Conservation (phyloP, 768 basidiomycete genomes). For the Favolaschia claudopus region DNA sequence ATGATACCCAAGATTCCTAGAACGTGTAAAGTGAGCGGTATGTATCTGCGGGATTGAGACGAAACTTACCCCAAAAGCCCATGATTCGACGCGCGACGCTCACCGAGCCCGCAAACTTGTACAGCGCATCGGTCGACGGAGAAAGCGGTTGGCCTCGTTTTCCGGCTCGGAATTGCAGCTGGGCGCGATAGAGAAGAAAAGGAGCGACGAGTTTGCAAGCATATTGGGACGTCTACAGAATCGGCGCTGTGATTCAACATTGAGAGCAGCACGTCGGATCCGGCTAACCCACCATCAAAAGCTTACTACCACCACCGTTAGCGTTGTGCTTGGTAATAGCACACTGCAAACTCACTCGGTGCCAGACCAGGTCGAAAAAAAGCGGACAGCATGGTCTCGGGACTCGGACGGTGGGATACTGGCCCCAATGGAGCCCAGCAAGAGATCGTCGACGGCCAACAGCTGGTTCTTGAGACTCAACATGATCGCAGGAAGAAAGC, state of each 20-base stretch:
- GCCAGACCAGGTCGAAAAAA: conserved; percentile 63
- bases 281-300: conserved; percentile 53
- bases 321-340: neutral
- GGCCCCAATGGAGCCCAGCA: conserved; percentile 21
- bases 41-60: neutral
- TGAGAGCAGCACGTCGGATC: neutral
- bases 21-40: neutral
- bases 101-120: conserved; percentile 49
- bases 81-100: conserved; percentile 58
- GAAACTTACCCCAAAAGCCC: conserved; percentile 57
- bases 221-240: conserved; percentile 56
- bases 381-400: conserved; percentile 57
- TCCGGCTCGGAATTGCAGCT: conserved; percentile 54
- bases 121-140: conserved; percentile 42
- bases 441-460: conserved; percentile 13
- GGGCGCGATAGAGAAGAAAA: conserved; percentile 54
- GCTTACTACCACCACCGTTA: conserved; percentile 44
- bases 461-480: conserved; percentile 4
- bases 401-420: conserved; percentile 42
- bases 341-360: conserved; percentile 56
- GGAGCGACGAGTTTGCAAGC: conserved; percentile 58
- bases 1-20: conserved; percentile 58
- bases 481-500: conserved; percentile 25
- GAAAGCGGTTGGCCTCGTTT: conserved; percentile 47
- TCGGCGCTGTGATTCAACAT: neutral